phyloP scores from a whole-genome alignment of 164 flowering plant genomes.

The Stephania japonica region DNA sequence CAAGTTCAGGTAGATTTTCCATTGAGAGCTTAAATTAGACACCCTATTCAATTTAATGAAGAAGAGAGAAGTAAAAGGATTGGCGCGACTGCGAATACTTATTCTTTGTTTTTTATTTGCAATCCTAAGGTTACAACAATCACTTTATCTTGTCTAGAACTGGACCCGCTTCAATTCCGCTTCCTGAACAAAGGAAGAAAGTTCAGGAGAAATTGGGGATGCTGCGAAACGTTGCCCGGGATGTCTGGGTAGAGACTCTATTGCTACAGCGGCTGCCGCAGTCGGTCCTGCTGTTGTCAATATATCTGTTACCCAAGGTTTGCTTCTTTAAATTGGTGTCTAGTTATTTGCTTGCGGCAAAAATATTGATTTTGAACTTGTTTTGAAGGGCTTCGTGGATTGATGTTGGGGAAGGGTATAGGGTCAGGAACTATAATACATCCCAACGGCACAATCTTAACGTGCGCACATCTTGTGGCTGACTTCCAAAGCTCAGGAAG shows the following conservation, averaged over 20 bases:
- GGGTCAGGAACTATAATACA: constrained; percentile 88
- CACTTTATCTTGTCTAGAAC: constrained; percentile 35
- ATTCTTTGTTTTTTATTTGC: constrained; percentile 1
- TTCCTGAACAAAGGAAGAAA: constrained; percentile 27
- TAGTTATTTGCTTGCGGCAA: not conserved
- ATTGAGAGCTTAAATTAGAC: not conserved
- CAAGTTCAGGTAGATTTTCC: no score
- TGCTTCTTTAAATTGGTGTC: not conserved
- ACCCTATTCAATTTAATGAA: not conserved
- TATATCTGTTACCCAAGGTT: constrained; percentile 67
- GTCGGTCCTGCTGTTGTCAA: constrained; percentile 93
- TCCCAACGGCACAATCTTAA: constrained; percentile 82
- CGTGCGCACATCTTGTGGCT: constrained; percentile 87
- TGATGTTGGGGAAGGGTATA: constrained; percentile 49
- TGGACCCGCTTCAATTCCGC: constrained; percentile 28
- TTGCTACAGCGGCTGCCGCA: constrained; percentile 77
- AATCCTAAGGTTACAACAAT: constrained; percentile 31
- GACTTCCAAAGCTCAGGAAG: constrained; percentile 46
- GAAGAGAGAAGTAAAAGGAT: not conserved
- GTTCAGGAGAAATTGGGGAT: constrained; percentile 27
- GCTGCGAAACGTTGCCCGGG: constrained; percentile 31
- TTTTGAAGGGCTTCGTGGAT: constrained; percentile 44
- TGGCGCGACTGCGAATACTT: not conserved
- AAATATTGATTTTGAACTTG: not conserved
- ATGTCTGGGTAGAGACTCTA: constrained; percentile 66